Base-by-base conservation (phyloP, 352 stramenopile genomes). In the Pythium insidiosum region DNA sequence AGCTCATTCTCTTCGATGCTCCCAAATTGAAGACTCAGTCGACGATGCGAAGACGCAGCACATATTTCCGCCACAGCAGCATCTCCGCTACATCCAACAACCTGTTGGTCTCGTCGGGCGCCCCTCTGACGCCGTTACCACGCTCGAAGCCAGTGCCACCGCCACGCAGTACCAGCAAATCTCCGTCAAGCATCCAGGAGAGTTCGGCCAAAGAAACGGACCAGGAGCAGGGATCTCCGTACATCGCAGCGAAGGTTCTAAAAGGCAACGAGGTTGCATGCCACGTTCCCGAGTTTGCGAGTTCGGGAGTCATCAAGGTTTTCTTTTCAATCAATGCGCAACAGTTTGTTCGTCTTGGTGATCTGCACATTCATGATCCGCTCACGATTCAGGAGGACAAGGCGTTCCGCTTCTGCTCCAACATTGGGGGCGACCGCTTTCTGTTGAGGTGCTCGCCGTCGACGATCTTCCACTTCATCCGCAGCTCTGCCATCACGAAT, bases 241-340 rank as follows among this genome's bases (percentile, higher is more conserved):
- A 63, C 19, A 70, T 88, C 28, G 61, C 68, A 2, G 75, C 49
- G 0, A 83, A 78, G 38, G 50, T 79, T 9, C 31, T 71, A 11
- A 66, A 63, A 30, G 38, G 51, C 1, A 74, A 61, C 11, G 73
- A 86, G 19, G 26, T 83, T 2, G 70, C 71, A 4, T 82, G 68
- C 24, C 36, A 56, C 3, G 65, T 88, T 9, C 75, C 75, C 0
- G 70, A 85, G 6, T 86, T 86, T 38, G 58, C 58, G 6, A 52
- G 43, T 18, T 38, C 58, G 5, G 70, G 70, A 0, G 28, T 38
- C 5, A 61, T 84, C 4, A 34, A 64, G 13, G 68, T 88, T 15
- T 80, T 65, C 24, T 66, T 88, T 26, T 88, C 75, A 1, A 63
- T 74, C 23, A 88, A 88, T 18, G 63, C 75, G 2, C 75, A 88